Conservation (phyloP, 768 basidiomycete genomes). For the Leccinum ochraceum region DNA sequence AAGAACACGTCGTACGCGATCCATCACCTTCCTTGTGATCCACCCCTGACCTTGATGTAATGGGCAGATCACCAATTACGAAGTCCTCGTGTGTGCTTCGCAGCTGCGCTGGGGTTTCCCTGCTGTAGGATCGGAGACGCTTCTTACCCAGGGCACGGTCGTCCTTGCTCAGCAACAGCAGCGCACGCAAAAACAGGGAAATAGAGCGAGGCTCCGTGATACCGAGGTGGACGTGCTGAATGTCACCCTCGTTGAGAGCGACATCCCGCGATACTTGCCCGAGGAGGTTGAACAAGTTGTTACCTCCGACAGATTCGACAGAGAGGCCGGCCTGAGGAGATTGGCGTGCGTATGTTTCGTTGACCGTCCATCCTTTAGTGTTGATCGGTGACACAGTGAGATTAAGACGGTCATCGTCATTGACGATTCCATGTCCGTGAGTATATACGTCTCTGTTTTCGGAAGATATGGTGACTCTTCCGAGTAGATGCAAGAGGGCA, state of each 20-base stretch:
- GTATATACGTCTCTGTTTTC: background rate
- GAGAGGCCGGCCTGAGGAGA: slow-evolving; percentile 23
- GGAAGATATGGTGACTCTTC: background rate
- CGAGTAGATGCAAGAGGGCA: slow-evolving; percentile 42
- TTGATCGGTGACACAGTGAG: slow-evolving; percentile 27
- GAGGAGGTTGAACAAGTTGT: slow-evolving; percentile 10
- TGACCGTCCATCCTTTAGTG: background rate
- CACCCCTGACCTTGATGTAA: background rate
- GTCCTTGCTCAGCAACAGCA: slow-evolving; percentile 29
- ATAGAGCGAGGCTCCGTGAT: slow-evolving; percentile 2
- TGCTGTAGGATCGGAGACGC: slow-evolving; percentile 6
- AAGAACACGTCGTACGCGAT: slow-evolving; percentile 31
- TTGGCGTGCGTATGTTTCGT: slow-evolving; percentile 27
- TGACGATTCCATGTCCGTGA: slow-evolving; percentile 44
- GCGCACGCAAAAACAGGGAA: background rate
- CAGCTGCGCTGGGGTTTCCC: slow-evolving; percentile 36
- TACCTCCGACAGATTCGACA: slow-evolving; percentile 21
- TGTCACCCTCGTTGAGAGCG: slow-evolving; percentile 26
- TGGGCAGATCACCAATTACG: slow-evolving; percentile 23
- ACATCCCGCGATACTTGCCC: slow-evolving; percentile 31
- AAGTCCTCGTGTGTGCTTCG: slow-evolving; percentile 16
- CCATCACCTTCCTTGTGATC: background rate
- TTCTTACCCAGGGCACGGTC: slow-evolving; percentile 30
- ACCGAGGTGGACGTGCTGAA: slow-evolving; percentile 26
- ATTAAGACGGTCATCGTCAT: slow-evolving; percentile 44